These are phyloP conservation scores for Phaeosphaeriaceae sp. DNA, from an alignment of 2,329 filamentous ascomycete genomes.

Conservation along the genomic window DNA sequence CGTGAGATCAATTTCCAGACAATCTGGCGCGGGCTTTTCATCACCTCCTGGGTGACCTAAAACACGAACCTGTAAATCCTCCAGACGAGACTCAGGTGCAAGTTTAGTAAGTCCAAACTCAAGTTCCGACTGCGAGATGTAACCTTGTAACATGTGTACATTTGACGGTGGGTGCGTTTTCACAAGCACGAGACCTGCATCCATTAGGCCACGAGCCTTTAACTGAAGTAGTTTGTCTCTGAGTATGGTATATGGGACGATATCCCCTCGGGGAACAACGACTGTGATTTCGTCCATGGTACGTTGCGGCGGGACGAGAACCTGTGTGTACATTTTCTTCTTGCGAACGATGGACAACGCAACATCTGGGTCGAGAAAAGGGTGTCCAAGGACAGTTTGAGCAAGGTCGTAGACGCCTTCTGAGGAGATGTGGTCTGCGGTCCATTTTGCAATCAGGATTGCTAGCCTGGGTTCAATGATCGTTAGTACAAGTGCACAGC, in stretches of 20 bases:
- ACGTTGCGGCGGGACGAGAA: slow-evolving; percentile 59
- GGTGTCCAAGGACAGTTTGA: slow-evolving; percentile 64
- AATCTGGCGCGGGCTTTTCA: slow-evolving; percentile 27
- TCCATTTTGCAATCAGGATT: slow-evolving; percentile 66
- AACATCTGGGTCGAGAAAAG: slow-evolving; percentile 62
- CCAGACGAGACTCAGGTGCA: slow-evolving; percentile 19
- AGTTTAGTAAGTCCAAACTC: slow-evolving; percentile 56
- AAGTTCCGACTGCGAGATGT: slow-evolving; percentile 61
- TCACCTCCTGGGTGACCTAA: slow-evolving; percentile 42
- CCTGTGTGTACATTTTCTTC: slow-evolving; percentile 49
- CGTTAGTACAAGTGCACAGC: too few species aligned
- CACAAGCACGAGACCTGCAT: slow-evolving; percentile 64
- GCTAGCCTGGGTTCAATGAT: slow-evolving; percentile 50
- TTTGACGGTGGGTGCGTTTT: slow-evolving; percentile 33
- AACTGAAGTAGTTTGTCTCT: slow-evolving; percentile 56
- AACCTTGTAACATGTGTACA: slow-evolving; percentile 58
- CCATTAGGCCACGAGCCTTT: slow-evolving; percentile 59
- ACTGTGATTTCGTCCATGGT: slow-evolving; percentile 65
- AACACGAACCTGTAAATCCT: slow-evolving; percentile 46
- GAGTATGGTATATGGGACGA: slow-evolving; percentile 52
- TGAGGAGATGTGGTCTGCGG: slow-evolving; percentile 60
- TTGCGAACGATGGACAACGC: slow-evolving; percentile 53
- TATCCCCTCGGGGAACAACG: slow-evolving; percentile 52
- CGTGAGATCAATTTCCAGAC: slow-evolving; percentile 51
- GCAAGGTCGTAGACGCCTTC: slow-evolving; percentile 66